Conservation (phyloP, 2,329 filamentous ascomycete species). For the Coniochaeta sp. region DNA sequence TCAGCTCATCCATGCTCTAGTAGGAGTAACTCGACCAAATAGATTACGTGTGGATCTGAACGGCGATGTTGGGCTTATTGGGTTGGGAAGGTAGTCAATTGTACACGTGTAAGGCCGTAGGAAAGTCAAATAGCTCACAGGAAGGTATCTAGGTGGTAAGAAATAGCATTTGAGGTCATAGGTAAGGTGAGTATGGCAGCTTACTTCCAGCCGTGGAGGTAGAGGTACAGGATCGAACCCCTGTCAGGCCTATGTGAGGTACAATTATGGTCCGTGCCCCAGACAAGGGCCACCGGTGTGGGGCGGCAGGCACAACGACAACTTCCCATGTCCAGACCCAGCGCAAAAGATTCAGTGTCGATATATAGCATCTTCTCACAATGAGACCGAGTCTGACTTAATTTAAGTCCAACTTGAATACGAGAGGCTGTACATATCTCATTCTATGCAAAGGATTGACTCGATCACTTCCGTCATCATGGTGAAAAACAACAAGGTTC, state of each 20-base stretch:
- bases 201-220: no score
- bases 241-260: no score
- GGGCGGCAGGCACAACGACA: no score
- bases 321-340: no score
- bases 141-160: no score
- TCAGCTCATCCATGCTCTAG: slow-evolving; percentile 12
- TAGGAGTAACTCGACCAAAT: neutral
- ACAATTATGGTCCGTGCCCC: no score
- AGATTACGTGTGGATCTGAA: neutral
- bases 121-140: neutral
- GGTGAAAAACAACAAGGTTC: slow-evolving; percentile 42
- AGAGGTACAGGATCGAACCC: no score
- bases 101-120: neutral
- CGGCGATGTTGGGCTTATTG: neutral
- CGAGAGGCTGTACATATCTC: neutral
- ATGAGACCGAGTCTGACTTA: neutral
- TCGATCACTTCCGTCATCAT: slow-evolving; percentile 16
- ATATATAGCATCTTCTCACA: no score
- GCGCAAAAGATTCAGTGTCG: no score
- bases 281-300: no score
- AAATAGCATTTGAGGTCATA: no score
- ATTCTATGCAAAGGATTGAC: neutral
- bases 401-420: neutral
- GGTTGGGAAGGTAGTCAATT: neutral
- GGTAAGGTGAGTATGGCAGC: no score